Evolutionary conservation across 1,284 basidiomycete genomes (phyloP), one percentile per base, ranked within the genome.

Genomic region (Cryptococcus maquisensis): DNA sequence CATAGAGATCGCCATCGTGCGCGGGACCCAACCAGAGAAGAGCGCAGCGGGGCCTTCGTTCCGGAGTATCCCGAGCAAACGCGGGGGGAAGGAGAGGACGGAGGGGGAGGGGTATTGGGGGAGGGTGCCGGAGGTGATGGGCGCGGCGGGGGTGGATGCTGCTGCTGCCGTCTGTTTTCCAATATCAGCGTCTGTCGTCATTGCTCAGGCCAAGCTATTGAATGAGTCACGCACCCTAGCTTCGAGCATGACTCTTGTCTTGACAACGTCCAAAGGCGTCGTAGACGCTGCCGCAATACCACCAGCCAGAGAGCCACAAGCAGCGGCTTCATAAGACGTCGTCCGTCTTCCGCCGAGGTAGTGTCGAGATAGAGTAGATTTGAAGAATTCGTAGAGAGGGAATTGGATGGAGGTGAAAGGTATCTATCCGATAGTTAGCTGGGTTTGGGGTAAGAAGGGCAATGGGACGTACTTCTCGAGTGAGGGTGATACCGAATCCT

Each of bases 331-430:
- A 66, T 88, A 84, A 2, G 86, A 85, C 4, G 91, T 80, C 1
- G 81, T 82, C 67, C 85, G 79, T 53, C 81, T 70, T 26, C 80
- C 69, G 15, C 73, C 9, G 67, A 76, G 55, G 49, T 71, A 68
- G 20, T 62, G 28, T 40, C 45, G 63, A 0, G 87, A 83, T 7
- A 87, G 71, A 32, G 80, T 79, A 1, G 79, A 62, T 74, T 98
- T 98, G 60, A 98, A 79, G 39, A 83, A 80, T 77, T 98, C 96
- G 69, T 98, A 99, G 23, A 98, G 76, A 0, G 96, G 96, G 71
- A 98, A 99, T 73, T 99, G 96, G 23, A 99, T 80, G 12, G 92
- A 95, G 1, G 95, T 96, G 79, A 99, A 98, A 0, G 95, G 95
- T 40, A 98, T 92, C 91, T 95, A 28, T 20, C 36, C 7, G 4